Conservation (phyloP, 2,329 filamentous ascomycete species). For the Aspergillus eucalypticola region DNA sequence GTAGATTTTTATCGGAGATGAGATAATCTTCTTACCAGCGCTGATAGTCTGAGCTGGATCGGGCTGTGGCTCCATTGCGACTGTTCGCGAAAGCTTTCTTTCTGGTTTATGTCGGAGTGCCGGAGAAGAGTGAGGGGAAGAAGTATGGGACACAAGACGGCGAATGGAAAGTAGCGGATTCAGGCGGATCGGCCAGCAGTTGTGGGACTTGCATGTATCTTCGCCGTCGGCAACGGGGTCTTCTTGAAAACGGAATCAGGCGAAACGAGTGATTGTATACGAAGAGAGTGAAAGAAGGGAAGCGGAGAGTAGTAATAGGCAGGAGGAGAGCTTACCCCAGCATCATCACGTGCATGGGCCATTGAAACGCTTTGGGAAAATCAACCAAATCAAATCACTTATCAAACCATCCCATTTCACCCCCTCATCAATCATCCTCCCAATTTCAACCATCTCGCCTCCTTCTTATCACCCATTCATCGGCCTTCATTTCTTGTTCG, state of each 20-base stretch:
- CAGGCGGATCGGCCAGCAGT: not conserved
- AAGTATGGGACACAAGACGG: not conserved
- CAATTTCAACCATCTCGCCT: not conserved
- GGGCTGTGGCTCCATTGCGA: conserved; percentile 15
- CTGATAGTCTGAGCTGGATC: conserved; percentile 19
- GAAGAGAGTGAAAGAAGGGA: not conserved
- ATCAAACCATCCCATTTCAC: conserved; percentile 11
- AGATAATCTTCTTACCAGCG: conserved; percentile 29
- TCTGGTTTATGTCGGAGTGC: not conserved
- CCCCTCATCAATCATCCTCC: not conserved
- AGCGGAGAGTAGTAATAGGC: not conserved
- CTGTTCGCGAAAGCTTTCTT: not conserved
- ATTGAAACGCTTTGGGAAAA: not conserved
- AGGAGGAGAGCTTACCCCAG: not conserved
- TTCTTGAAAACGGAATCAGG: not conserved
- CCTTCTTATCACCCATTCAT: conserved; percentile 2
- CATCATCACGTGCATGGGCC: conserved; percentile 18
- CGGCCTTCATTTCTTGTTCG: not conserved
- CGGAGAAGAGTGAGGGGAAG: not conserved
- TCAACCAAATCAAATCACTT: conserved; percentile 11
- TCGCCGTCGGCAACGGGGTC: not conserved
- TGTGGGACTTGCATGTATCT: conserved; percentile 8
- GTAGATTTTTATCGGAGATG: not conserved
- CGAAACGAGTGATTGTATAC: too few relatives aligned
- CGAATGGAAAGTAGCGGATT: not conserved